phyloP scores from a whole-genome alignment of 1,284 basidiomycete species.

The Sphaerobolus stellatus region DNA sequence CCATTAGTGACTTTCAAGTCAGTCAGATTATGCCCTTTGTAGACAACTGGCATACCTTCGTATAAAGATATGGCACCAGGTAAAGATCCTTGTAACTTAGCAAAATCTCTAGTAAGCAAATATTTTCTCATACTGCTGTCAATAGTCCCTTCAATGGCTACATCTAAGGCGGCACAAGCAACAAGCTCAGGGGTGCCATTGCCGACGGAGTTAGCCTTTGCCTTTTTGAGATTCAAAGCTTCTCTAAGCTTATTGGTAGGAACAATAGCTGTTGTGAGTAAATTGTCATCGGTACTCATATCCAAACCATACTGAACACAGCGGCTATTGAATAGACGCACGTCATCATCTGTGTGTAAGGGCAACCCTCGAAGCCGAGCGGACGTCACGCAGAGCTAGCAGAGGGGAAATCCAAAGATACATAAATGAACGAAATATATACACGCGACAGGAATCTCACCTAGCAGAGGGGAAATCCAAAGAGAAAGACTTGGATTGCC shows the following conservation, averaged over 20 bases:
- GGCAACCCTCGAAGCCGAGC: no score
- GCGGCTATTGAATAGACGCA: constrained; percentile 29
- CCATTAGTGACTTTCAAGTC: constrained; percentile 33
- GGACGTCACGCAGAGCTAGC: no score
- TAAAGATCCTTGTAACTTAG: not conserved
- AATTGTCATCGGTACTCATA: constrained; percentile 17
- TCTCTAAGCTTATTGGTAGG: constrained; percentile 21
- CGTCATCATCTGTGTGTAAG: constrained; percentile 25
- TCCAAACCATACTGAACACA: constrained; percentile 26
- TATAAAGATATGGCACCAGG: not conserved
- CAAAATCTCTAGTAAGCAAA: not conserved
- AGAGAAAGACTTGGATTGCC: no score
- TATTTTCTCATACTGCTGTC: not conserved
- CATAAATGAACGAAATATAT: no score
- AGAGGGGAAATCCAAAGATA: no score
- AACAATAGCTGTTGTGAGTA: constrained; percentile 22
- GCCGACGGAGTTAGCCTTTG: not conserved
- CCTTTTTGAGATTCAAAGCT: constrained; percentile 18
- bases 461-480: no score
- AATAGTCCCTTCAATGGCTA: not conserved
- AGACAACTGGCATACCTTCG: constrained; percentile 31
- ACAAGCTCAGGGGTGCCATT: not conserved
- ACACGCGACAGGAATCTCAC: no score
- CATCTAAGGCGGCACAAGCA: constrained; percentile 1
- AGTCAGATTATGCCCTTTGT: constrained; percentile 25